phyloP scores from a whole-genome alignment of 495 filamentous ascomycete species.

The Penicillium goetzii region DNA sequence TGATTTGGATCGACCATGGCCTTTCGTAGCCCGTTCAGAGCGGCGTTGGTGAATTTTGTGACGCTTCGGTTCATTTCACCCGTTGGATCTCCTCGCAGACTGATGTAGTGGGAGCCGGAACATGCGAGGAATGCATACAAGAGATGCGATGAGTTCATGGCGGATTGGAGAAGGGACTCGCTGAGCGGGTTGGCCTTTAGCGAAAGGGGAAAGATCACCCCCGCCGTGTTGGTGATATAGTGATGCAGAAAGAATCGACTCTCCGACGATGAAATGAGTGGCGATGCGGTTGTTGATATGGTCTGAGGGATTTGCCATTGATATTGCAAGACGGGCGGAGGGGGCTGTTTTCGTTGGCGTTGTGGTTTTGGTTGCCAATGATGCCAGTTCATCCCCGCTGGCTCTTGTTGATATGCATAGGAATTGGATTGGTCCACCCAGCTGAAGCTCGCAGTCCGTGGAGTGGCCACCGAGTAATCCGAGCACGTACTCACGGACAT shows the following conservation, averaged over 20 bases:
- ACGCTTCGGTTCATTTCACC: slow-evolving; percentile 7
- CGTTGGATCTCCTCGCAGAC: slow-evolving; percentile 6
- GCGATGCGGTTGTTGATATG: slow-evolving; percentile 8
- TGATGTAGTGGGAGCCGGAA: slow-evolving; percentile 12
- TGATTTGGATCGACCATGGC: slow-evolving; percentile 16
- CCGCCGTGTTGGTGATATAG: slow-evolving; percentile 13
- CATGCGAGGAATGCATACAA: slow-evolving; percentile 16
- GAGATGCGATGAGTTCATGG: slow-evolving; percentile 13
- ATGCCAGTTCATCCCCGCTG: neutral
- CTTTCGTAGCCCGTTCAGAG: slow-evolving; percentile 7
- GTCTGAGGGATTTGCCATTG: slow-evolving; percentile 8
- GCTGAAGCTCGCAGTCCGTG: neutral
- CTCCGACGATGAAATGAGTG: slow-evolving; percentile 11
- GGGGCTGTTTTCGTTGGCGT: neutral
- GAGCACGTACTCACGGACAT: slow-evolving; percentile 1
- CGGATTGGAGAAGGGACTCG: slow-evolving; percentile 11
- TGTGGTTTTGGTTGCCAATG: neutral
- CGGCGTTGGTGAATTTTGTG: slow-evolving; percentile 14
- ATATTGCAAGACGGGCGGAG: neutral
- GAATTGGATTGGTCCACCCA: neutral
- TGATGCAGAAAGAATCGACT: slow-evolving; percentile 16
- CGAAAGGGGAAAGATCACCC: slow-evolving; percentile 17
- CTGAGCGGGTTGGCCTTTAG: slow-evolving; percentile 10
- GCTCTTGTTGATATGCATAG: slow-evolving; percentile 3
- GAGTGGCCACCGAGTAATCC: slow-evolving; percentile 1